phyloP scores from a whole-genome alignment of 2,329 filamentous ascomycete species.

The Trichoderma koningii region DNA sequence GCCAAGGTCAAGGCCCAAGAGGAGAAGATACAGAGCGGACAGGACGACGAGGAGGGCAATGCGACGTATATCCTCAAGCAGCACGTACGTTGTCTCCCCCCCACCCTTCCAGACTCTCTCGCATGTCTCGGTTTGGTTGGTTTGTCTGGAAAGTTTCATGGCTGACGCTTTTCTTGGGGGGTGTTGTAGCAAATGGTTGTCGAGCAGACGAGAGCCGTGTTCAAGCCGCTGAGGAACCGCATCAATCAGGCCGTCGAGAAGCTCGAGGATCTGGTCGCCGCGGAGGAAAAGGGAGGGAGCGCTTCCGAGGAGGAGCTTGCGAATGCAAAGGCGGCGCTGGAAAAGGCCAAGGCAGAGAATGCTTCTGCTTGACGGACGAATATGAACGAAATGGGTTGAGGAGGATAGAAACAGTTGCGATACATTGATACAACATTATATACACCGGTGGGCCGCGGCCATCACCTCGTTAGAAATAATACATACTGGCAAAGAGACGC shows the following conservation, averaged over 20 bases:
- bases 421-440: neutral
- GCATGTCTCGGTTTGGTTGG: neutral
- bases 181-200: conserved; percentile 68
- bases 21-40: conserved; percentile 55
- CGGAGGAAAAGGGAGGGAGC: conserved; percentile 52
- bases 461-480: neutral
- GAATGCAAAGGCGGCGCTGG: conserved; percentile 57
- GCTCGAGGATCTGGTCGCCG: conserved; percentile 75
- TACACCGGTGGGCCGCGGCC: neutral
- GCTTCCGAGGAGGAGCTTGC: conserved; percentile 52
- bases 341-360: conserved; percentile 47
- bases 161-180: neutral
- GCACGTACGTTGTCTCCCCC: conserved; percentile 61
- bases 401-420: neutral
- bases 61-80: conserved; percentile 79
- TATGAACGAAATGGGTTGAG: too few species aligned
- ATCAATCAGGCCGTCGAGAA: conserved; percentile 71
- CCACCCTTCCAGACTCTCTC: neutral
- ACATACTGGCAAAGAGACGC: neutral
- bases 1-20: conserved; percentile 69
- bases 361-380: neutral
- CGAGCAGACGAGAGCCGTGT: conserved; percentile 85
- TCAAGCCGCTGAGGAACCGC: conserved; percentile 69
- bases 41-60: conserved; percentile 67
- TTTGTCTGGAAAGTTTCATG: neutral